Conservation (phyloP, 2,329 filamentous ascomycete species). For the Eutypella sp. region DNA sequence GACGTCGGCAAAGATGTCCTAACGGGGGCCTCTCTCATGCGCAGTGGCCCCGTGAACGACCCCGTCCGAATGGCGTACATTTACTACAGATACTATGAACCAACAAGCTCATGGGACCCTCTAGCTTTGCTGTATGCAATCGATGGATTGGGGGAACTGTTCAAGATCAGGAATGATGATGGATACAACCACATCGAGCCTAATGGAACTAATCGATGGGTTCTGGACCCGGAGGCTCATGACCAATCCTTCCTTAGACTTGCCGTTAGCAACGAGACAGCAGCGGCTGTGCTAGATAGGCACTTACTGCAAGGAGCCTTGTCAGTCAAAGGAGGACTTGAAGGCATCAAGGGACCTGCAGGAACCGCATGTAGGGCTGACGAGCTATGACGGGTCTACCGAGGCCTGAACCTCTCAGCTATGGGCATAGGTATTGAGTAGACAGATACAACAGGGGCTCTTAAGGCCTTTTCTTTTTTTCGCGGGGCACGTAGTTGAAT, state of each 20-base stretch:
- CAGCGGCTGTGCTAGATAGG: not conserved
- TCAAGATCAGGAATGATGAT: slow-evolving; percentile 30
- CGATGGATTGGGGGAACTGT: slow-evolving; percentile 29
- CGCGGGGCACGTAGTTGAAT: not conserved
- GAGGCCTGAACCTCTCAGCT: not conserved
- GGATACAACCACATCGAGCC: slow-evolving; percentile 36
- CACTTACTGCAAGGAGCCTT: not conserved
- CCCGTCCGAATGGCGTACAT: slow-evolving; percentile 34
- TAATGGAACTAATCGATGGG: slow-evolving; percentile 40
- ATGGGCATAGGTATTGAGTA: not conserved
- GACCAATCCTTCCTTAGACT: not conserved
- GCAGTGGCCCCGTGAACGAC: slow-evolving; percentile 24
- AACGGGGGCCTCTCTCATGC: slow-evolving; percentile 33
- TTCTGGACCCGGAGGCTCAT: slow-evolving; percentile 10
- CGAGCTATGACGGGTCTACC: not conserved
- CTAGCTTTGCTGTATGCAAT: slow-evolving; percentile 37
- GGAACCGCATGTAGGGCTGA: not conserved
- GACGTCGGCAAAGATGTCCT: slow-evolving; percentile 39
- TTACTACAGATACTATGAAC: slow-evolving; percentile 32
- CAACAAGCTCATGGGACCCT: slow-evolving; percentile 37
- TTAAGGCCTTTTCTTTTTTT: not conserved
- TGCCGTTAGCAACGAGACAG: not conserved
- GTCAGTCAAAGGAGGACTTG: not conserved
- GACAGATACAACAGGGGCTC: not conserved
- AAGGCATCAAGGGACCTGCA: not conserved